phyloP scores from a whole-genome alignment of 441 rosid species.

The Codiaeum variegatum region DNA sequence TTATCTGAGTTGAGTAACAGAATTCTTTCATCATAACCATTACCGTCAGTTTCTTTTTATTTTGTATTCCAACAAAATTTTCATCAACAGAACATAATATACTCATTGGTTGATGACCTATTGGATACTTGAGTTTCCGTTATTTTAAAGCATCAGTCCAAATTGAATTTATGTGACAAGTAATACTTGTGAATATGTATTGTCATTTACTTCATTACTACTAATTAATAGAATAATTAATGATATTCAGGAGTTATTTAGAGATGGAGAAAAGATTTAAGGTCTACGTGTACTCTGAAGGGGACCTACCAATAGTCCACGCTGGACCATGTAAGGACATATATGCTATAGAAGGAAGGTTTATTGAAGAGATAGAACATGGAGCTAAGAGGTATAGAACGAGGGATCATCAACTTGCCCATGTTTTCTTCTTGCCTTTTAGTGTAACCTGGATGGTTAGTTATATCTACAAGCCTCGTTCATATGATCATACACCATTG shows the following conservation, averaged over 20 bases:
- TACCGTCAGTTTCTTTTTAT: no score
- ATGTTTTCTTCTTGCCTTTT: conserved; percentile 83
- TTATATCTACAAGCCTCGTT: conserved; percentile 47
- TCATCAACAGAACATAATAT: no score
- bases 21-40: no score
- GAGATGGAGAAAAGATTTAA: conserved; percentile 91
- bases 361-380: conserved; percentile 74
- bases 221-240: no score
- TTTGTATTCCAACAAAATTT: no score
- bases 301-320: conserved; percentile 78
- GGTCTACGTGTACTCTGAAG: conserved; percentile 86
- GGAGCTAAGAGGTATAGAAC: conserved; percentile 48
- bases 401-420: conserved; percentile 49
- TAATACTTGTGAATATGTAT: not conserved
- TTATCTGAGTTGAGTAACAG: no score
- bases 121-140: no score
- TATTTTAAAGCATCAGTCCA: no score
- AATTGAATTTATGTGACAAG: no score
- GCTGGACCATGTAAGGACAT: conserved; percentile 85
- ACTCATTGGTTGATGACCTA: no score
- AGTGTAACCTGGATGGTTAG: conserved; percentile 77
- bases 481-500: conserved; percentile 40
- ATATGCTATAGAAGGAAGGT: conserved; percentile 81
- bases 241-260: conserved; percentile 59
- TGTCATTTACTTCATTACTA: not conserved